Evolutionary conservation across 1,139 yeast genomes (phyloP).

Genomic region (Blastobotrys serpentis): DNA sequence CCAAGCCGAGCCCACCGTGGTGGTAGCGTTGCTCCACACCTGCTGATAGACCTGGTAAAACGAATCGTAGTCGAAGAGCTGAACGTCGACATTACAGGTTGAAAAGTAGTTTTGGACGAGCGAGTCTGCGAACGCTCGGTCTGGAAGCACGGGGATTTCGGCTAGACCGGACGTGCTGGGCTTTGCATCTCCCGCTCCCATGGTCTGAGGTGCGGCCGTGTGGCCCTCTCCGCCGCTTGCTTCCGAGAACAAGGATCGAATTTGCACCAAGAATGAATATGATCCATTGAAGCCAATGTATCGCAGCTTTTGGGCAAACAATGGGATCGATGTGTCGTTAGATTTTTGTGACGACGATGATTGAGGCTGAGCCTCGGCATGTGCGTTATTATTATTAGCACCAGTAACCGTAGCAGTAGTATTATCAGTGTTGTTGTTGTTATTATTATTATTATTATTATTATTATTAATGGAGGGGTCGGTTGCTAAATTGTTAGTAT

Average conservation of each 20-base stretch:
- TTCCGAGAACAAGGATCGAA: slow-evolving; percentile 14
- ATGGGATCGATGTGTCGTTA: slow-evolving; percentile 3
- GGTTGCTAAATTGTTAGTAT: too few relatives aligned
- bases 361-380: not conserved
- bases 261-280: slow-evolving; percentile 18
- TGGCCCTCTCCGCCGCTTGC: slow-evolving; percentile 13
- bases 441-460: too few relatives aligned
- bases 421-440: too few relatives aligned
- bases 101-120: slow-evolving; percentile 13
- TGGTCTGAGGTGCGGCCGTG: slow-evolving; percentile 16
- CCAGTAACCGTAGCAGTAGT: too few relatives aligned
- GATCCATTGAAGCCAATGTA: slow-evolving; percentile 19
- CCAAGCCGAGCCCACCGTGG: slow-evolving; percentile 14
- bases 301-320: slow-evolving; percentile 15
- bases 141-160: slow-evolving; percentile 16
- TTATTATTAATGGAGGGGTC: too few relatives aligned
- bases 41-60: slow-evolving; percentile 14
- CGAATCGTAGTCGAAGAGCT: slow-evolving; percentile 15
- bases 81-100: slow-evolving; percentile 14
- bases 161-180: not conserved
- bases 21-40: slow-evolving; percentile 13
- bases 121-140: slow-evolving; percentile 17
- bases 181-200: slow-evolving; percentile 13
- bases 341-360: not conserved
- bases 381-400: too few relatives aligned